Evolutionary conservation across 164 flowering plant species (phyloP).

Genomic region (Santalum album): DNA sequence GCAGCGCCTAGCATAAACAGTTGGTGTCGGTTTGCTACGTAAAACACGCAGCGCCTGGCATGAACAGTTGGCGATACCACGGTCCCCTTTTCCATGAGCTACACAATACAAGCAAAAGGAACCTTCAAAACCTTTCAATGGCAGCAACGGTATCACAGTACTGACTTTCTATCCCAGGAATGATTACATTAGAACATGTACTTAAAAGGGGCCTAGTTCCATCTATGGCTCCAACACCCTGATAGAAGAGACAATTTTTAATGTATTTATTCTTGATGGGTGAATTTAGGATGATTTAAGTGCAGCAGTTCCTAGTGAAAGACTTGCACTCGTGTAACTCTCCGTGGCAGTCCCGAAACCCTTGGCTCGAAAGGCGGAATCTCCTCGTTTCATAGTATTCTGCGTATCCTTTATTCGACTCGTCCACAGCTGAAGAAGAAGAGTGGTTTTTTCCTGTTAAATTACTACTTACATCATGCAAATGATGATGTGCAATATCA

Average conservation of each 20-base stretch:
- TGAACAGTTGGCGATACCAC: conserved; percentile 50
- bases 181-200: too few species aligned
- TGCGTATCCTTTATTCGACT: conserved; percentile 49
- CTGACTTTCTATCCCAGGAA: too few species aligned
- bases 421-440: conserved; percentile 59
- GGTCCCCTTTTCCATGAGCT: conserved; percentile 56
- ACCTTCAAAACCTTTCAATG: neutral
- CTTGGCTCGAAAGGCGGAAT: conserved; percentile 43
- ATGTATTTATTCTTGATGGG: too few species aligned
- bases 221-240: too few species aligned
- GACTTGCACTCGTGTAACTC: conserved; percentile 42
- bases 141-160: neutral
- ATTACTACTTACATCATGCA: conserved; percentile 25
- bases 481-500: neutral
- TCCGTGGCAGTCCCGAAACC: conserved; percentile 40
- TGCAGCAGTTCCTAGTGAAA: neutral
- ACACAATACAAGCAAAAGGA: neutral
- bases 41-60: conserved; percentile 53
- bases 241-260: too few species aligned
- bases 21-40: too few species aligned
- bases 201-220: too few species aligned
- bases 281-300: neutral
- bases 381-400: conserved; percentile 46
- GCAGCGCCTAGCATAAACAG: too few species aligned
- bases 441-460: too few species aligned